These are phyloP conservation scores for Chytriomyces confervae DNA, from an alignment of 192 early-diverging fungal species.

Conservation along the genomic window DNA sequence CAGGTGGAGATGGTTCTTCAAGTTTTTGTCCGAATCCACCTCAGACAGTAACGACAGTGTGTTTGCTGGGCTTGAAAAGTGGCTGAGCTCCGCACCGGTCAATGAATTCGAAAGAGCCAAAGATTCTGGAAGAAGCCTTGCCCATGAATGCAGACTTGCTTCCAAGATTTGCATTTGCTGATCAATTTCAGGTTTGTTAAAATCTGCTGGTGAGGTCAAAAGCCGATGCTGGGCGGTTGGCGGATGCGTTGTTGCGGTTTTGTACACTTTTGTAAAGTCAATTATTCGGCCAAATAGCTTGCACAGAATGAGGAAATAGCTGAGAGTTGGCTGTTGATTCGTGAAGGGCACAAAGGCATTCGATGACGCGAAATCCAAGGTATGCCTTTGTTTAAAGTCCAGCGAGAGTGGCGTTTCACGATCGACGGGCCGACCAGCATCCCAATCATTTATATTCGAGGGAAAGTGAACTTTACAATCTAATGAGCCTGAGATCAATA, in stretches of 20 bases:
- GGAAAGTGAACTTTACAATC: constrained; percentile 58
- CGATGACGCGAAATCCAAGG: constrained; percentile 42
- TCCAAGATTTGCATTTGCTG: constrained; percentile 45
- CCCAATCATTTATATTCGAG: constrained; percentile 3
- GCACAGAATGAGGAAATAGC: constrained; percentile 46
- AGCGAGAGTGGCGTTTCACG: not conserved
- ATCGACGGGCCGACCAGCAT: not conserved
- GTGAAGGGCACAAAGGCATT: constrained; percentile 45
- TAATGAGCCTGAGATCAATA: constrained; percentile 7
- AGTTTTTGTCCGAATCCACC: not conserved
- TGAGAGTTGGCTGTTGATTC: constrained; percentile 26
- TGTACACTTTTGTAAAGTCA: constrained; percentile 43
- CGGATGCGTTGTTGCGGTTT: constrained; percentile 2
- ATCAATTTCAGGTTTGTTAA: not conserved
- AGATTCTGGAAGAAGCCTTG: constrained; percentile 42
- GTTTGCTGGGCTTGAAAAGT: not conserved
- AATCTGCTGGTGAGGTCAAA: not conserved
- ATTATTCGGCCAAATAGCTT: constrained; percentile 58
- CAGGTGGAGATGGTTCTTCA: constrained; percentile 32
- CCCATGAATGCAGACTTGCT: constrained; percentile 47
- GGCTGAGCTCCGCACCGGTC: not conserved
- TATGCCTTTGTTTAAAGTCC: constrained; percentile 26
- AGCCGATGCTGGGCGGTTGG: not conserved
- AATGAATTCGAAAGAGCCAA: not conserved
- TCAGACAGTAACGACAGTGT: not conserved